Base-by-base conservation (phyloP, 2,329 filamentous ascomycete species). In the Cryphonectria radicalis region DNA sequence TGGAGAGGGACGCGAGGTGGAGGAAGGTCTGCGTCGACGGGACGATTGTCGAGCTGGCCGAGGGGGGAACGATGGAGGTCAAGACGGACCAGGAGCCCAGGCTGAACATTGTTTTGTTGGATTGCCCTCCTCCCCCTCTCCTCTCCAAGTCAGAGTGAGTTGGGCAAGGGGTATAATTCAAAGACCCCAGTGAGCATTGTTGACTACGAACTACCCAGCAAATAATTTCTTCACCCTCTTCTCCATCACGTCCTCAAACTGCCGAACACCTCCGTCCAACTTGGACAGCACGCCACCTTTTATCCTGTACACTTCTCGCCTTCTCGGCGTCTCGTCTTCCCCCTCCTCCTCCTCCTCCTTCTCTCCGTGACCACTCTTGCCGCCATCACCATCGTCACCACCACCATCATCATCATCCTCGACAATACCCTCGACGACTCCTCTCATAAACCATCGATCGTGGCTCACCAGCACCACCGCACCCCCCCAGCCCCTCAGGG, bases 21-120 rank as follows among this genome's bases (percentile, higher is more conserved):
- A 86, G 95, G 73, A 89, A 95, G 77, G 88, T 97, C 19, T 98
- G 95, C 79, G 85, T 98, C n/a, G 95, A 98, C 80, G 95, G 95
- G 3, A 94, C 92, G 68, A 97, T 97, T 76, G 89, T 98, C 3
- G 87, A 89, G 71, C 82, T 97, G 0, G 91, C 92, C 28, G 79
- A 84, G 67, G 90, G 87, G 1, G 94, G 94, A 0, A 91, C 89
- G 85, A 88, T 97, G 80, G 87, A 89, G 72, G 86, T 97, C 0
- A 81, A 79, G 73, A 87, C 82, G 76, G 84, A 87, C 35, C 77
- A 79, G 11, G 75, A 77, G 59, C 78, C 79, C n/a, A 77, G 81
- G 37, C 79, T 88, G 65, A 79, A 78, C 62, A 78, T 90, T 10
- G 73, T 89, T 62, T 84, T 86, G 10, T 35, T 73, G 46, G 67